A percentile compares a stretch with the other conserved stretches of the same genome.
Conservation (phyloP, 805 yeast genomes). For the Wickerhamiella spandovensis region DNA sequence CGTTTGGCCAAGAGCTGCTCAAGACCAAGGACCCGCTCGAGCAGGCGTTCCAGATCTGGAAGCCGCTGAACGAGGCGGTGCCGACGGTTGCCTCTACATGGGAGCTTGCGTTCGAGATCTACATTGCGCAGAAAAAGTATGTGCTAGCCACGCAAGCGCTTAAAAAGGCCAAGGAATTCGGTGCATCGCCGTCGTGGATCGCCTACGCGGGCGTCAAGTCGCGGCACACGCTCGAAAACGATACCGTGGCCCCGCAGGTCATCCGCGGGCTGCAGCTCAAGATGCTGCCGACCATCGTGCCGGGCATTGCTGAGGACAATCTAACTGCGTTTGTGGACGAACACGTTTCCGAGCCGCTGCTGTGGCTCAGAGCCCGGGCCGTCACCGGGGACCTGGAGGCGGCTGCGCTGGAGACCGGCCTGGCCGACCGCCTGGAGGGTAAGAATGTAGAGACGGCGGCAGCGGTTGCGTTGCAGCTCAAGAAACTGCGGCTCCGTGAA, state of each 20-base stretch:
- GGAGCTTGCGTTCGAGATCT: slow-evolving; percentile 34
- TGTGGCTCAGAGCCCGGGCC: slow-evolving; percentile 19
- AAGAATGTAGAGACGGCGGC: slow-evolving; percentile 1
- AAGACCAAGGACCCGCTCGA: slow-evolving; percentile 30
- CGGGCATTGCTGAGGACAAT: slow-evolving; percentile 14
- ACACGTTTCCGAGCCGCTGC: slow-evolving; percentile 15
- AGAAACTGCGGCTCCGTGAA: slow-evolving; percentile 7
- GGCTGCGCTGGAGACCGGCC: slow-evolving; percentile 10
- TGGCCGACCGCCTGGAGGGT: not conserved
- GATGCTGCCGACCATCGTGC: slow-evolving; percentile 16
- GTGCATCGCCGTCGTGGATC: slow-evolving; percentile 19
- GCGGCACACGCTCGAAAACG: slow-evolving; percentile 24
- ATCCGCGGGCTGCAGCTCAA: slow-evolving; percentile 24
- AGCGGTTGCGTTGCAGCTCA: slow-evolving; percentile 8
- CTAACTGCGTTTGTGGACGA: slow-evolving; percentile 16
- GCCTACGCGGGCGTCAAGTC: slow-evolving; percentile 26
- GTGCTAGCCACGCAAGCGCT: slow-evolving; percentile 40
- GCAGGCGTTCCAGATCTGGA: slow-evolving; percentile 29
- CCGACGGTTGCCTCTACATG: slow-evolving; percentile 28
- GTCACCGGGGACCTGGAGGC: slow-evolving; percentile 9
- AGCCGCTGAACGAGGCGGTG: slow-evolving; percentile 22
- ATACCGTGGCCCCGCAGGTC: slow-evolving; percentile 32
- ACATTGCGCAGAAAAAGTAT: slow-evolving; percentile 34
- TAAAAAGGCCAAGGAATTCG: slow-evolving; percentile 31
- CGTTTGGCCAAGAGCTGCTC: slow-evolving; percentile 33